Conservation (phyloP, 2,329 filamentous ascomycete genomes). For the Calonectria pseudoturangicola region DNA sequence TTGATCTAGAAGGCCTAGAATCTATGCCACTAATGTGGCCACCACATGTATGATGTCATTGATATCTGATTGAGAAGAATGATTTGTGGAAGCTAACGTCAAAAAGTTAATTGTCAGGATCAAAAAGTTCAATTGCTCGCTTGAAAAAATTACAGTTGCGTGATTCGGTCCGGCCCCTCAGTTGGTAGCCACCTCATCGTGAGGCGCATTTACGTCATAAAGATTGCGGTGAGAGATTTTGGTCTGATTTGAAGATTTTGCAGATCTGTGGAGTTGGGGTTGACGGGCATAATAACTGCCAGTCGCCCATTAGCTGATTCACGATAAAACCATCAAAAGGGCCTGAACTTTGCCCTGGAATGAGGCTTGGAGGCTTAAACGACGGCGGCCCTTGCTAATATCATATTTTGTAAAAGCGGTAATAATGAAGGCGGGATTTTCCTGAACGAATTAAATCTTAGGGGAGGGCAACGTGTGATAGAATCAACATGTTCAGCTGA, state of each 20-base stretch:
- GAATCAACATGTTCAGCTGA: too few relatives aligned
- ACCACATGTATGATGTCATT: neutral
- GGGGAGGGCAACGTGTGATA: neutral
- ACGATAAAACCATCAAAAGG: neutral
- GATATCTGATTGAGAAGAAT: neutral
- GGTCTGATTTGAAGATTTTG: neutral
- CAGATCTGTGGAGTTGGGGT: neutral
- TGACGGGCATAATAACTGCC: too few relatives aligned
- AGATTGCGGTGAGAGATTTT: neutral
- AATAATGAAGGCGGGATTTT: neutral
- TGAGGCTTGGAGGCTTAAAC: neutral
- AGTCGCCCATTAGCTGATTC: neutral
- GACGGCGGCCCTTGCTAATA: neutral
- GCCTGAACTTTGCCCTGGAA: neutral
- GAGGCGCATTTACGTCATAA: neutral
- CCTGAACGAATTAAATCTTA: neutral
- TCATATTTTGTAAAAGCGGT: neutral
- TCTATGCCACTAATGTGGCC: neutral
- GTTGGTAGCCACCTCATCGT: neutral
- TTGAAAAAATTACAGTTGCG: neutral
- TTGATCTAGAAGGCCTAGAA: neutral
- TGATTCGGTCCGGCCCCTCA: neutral
- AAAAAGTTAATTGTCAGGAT: neutral
- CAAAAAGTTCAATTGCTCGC: neutral
- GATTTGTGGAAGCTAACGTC: neutral